Conservation (phyloP, 805 yeast species). For the Blastobotrys attinorum region DNA sequence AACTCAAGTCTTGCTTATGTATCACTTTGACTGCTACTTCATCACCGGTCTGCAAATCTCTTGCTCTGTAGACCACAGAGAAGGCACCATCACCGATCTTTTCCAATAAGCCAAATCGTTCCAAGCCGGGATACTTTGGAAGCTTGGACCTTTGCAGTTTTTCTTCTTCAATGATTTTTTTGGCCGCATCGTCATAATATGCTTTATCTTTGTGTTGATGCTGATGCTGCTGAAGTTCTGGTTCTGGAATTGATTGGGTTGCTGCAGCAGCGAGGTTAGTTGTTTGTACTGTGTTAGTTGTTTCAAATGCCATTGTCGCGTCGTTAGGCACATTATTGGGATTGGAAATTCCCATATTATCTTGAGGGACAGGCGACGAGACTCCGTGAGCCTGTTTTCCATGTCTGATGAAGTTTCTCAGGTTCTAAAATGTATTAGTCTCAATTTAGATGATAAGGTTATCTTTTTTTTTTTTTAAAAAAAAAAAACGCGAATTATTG, state of each 20-base stretch:
- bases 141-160: conserved; percentile 23
- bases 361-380: neutral
- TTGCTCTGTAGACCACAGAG: conserved; percentile 72
- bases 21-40: conserved; percentile 72
- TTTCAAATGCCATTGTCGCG: neutral
- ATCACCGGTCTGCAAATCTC: conserved; percentile 36
- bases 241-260: neutral
- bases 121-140: conserved; percentile 34
- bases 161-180: conserved; percentile 35
- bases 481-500: no score
- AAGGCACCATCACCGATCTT: conserved; percentile 72
- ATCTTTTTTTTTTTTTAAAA: no score
- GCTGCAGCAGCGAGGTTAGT: neutral
- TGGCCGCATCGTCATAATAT: conserved; percentile 30
- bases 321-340: no score
- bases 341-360: no score
- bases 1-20: conserved; percentile 44
- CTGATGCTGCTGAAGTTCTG: conserved; percentile 1
- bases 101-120: conserved; percentile 29
- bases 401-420: conserved; percentile 55
- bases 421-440: no score
- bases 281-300: no score
- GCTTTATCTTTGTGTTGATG: conserved; percentile 13
- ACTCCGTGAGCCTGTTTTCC: conserved; percentile 44
- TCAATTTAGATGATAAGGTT: neutral